phyloP scores from a whole-genome alignment of 2,329 filamentous ascomycete genomes.

The Penicillium sumatraense region DNA sequence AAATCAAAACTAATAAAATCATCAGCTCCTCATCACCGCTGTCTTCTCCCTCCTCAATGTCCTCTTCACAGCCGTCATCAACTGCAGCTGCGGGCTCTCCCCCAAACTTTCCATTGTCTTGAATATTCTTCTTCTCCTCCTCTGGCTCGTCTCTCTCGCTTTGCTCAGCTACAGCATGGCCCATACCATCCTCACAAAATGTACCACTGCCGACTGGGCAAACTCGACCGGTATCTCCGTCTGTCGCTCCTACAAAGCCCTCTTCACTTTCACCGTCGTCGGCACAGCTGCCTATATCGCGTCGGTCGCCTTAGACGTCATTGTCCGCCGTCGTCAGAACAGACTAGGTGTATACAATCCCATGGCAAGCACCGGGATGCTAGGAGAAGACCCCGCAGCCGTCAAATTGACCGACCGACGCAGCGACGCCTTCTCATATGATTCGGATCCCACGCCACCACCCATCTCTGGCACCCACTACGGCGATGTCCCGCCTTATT shows the following conservation, averaged over 20 bases:
- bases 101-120: conserved; percentile 55
- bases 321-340: conserved; percentile 51
- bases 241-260: conserved; percentile 62
- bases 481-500: conserved; percentile 9
- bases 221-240: conserved; percentile 59
- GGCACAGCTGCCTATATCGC: conserved; percentile 53
- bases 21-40: conserved; percentile 56
- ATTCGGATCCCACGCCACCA: conserved; percentile 6
- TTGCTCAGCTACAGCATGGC: conserved; percentile 60
- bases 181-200: conserved; percentile 57
- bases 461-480: conserved; percentile 5
- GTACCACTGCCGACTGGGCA: conserved; percentile 57
- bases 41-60: conserved; percentile 57
- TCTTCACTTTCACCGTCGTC: conserved; percentile 61
- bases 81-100: conserved; percentile 58
- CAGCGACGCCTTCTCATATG: conserved; percentile 19
- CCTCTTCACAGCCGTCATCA: conserved; percentile 54
- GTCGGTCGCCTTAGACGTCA: conserved; percentile 56
- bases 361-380: conserved; percentile 40
- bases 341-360: conserved; percentile 54
- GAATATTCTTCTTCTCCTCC: conserved; percentile 53
- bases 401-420: conserved; percentile 39
- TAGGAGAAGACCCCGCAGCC: conserved; percentile 38
- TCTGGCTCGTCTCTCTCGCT: conserved; percentile 59
- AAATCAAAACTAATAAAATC: too few species aligned